These are phyloP conservation scores for Thinopyrum elongatum DNA, from an alignment of 176 grass and related monocot genomes.

Conservation along the genomic window DNA sequence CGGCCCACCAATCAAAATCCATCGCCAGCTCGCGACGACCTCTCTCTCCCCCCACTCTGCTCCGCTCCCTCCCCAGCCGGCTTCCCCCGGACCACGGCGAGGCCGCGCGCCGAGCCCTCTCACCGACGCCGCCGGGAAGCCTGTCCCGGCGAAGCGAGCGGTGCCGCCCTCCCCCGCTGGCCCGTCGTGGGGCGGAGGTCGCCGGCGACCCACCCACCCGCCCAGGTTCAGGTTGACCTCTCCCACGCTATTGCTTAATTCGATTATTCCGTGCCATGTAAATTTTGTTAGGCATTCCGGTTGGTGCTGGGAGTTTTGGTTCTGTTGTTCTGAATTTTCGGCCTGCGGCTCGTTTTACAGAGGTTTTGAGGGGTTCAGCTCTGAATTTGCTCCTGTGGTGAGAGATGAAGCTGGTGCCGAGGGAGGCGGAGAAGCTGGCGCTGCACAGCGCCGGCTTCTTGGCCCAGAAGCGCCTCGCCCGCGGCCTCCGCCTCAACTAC, in stretches of 20 bases:
- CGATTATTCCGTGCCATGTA: neutral
- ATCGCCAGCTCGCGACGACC: neutral
- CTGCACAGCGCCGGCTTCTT: slow-evolving; percentile 89
- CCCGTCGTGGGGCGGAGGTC: neutral
- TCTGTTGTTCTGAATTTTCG: neutral
- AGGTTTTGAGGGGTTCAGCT: neutral
- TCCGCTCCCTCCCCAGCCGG: neutral
- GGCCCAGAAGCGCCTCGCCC: slow-evolving; percentile 88
- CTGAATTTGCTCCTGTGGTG: neutral
- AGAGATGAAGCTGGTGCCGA: slow-evolving; percentile 69
- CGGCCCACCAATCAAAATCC: neutral
- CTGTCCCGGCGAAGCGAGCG: neutral
- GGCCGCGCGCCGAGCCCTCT: neutral
- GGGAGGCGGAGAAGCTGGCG: slow-evolving; percentile 79
- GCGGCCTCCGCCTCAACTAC: slow-evolving; percentile 88
- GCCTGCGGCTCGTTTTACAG: neutral
- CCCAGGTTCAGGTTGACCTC: neutral
- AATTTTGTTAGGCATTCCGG: neutral
- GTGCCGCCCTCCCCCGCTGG: neutral
- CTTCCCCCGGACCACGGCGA: neutral
- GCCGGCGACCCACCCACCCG: neutral
- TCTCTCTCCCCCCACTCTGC: neutral
- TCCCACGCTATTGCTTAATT: neutral
- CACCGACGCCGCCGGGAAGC: neutral
- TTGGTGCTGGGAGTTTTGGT: neutral